These are phyloP conservation scores for Lepidium campestre DNA, from an alignment of 441 rosid species.

Conservation along the genomic window DNA sequence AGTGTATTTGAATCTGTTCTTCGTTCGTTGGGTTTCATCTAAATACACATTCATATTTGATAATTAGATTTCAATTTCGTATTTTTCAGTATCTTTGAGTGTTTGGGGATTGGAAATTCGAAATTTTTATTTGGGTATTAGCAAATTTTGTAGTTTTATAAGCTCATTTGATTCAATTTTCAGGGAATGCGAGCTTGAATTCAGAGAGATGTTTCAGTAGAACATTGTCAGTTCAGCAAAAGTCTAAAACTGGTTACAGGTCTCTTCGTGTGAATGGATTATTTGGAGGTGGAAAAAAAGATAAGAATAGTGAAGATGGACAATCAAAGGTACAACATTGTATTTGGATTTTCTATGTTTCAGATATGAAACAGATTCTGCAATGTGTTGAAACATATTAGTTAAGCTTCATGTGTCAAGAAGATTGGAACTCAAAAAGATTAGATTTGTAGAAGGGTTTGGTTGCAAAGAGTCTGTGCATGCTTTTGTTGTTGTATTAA, in stretches of 20 bases:
- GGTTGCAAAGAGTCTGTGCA: no score
- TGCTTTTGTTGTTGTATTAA: no score
- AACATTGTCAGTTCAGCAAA: slow-evolving; percentile 16
- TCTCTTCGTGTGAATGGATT: slow-evolving; percentile 47
- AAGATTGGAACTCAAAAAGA: not conserved
- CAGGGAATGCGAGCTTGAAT: slow-evolving; percentile 25
- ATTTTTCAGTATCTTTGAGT: not conserved
- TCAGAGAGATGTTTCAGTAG: slow-evolving; percentile 33
- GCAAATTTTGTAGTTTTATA: not conserved
- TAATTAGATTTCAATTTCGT: not conserved
- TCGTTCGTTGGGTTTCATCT: not conserved
- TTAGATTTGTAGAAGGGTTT: no score
- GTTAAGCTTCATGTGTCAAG: not conserved
- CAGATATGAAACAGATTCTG: not conserved
- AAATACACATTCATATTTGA: not conserved
- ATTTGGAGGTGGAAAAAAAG: slow-evolving; percentile 88
- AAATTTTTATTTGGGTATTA: not conserved
- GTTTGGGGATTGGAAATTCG: not conserved
- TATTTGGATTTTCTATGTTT: not conserved
- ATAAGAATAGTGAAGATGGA: slow-evolving; percentile 48
- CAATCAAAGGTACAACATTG: slow-evolving; percentile 53
- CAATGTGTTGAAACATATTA: no score
- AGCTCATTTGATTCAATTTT: slow-evolving; percentile 14
- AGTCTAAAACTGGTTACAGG: slow-evolving; percentile 20
- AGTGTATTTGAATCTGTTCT: not conserved